Percentiles rank a stretch among this genome's conserved stretches.
phyloP scores from a whole-genome alignment of 371 early-diverging fungal species.

The Batkoa obscura region DNA sequence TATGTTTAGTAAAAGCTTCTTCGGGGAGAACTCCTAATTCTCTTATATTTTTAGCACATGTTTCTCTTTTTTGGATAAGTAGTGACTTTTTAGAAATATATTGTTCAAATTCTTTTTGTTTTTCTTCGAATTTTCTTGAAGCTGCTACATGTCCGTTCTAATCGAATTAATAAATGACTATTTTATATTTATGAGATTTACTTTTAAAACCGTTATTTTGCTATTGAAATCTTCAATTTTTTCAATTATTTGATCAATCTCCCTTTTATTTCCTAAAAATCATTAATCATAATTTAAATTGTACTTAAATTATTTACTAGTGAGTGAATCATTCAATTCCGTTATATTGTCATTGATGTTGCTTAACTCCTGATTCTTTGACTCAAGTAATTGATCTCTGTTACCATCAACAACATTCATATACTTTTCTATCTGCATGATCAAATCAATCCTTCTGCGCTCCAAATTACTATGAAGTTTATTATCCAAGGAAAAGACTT shows the following conservation, averaged over 20 bases:
- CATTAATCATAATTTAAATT: too few relatives aligned
- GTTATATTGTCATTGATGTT: not conserved
- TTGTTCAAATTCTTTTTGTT: slow-evolving; percentile 49
- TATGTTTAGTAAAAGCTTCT: slow-evolving; percentile 67
- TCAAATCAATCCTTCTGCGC: slow-evolving; percentile 33
- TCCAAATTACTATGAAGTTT: slow-evolving; percentile 39
- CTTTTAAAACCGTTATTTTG: not conserved
- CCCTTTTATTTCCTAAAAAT: slow-evolving; percentile 25
- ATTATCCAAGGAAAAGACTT: slow-evolving; percentile 46
- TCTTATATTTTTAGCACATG: slow-evolving; percentile 66
- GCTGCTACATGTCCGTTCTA: slow-evolving; percentile 9
- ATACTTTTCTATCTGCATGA: slow-evolving; percentile 26
- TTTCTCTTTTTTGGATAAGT: slow-evolving; percentile 67
- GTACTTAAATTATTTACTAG: not conserved
- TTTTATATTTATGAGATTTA: too few relatives aligned
- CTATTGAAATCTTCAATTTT: slow-evolving; percentile 12
- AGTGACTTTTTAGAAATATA: slow-evolving; percentile 57
- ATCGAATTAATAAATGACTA: slow-evolving; percentile 11
- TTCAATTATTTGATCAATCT: slow-evolving; percentile 23
- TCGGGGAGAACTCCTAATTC: slow-evolving; percentile 93
- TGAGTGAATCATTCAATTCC: not conserved
- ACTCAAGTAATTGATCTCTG: not conserved
- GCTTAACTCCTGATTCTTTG: not conserved
- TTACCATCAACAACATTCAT: slow-evolving; percentile 13
- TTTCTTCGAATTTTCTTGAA: slow-evolving; percentile 13